phyloP scores from a whole-genome alignment of 345 rosid species.

The Heritiera fomes region DNA sequence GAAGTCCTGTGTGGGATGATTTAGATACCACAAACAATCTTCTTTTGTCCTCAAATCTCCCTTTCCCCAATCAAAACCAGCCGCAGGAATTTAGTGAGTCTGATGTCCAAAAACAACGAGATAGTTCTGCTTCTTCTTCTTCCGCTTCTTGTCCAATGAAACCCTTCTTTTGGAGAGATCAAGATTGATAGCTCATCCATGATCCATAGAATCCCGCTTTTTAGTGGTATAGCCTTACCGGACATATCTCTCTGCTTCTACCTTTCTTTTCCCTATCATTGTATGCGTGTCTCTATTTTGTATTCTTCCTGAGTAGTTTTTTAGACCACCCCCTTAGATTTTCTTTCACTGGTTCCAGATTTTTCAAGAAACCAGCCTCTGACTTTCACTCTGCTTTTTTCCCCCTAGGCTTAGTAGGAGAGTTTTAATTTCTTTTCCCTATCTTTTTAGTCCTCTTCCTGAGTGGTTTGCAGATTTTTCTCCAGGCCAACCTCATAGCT shows the following conservation, averaged over 20 bases:
- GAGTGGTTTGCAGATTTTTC: slow-evolving; percentile 48
- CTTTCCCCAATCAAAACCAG: slow-evolving; percentile 41
- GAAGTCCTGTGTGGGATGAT: slow-evolving; percentile 92
- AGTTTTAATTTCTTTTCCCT: background rate
- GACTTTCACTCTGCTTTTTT: slow-evolving; percentile 19
- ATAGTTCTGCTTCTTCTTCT: slow-evolving; percentile 41
- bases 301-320: background rate
- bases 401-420: slow-evolving; percentile 9
- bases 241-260: background rate
- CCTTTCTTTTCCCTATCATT: background rate
- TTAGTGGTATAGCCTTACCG: background rate
- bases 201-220: slow-evolving; percentile 12
- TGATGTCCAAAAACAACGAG: slow-evolving; percentile 35
- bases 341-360: slow-evolving; percentile 33
- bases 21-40: slow-evolving; percentile 56
- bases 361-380: slow-evolving; percentile 30
- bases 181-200: slow-evolving; percentile 31
- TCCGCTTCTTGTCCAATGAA: slow-evolving; percentile 57
- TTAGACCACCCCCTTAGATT: slow-evolving; percentile 21
- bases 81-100: slow-evolving; percentile 33
- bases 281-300: background rate
- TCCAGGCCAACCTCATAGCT: slow-evolving; percentile 34
- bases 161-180: slow-evolving; percentile 69
- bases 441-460: background rate
- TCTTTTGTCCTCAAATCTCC: slow-evolving; percentile 48